Percentiles rank a stretch among this genome's conserved stretches.
These are phyloP conservation scores for Podospora anserina DNA, from an alignment of 495 filamentous ascomycete species.

Conservation along the genomic window DNA sequence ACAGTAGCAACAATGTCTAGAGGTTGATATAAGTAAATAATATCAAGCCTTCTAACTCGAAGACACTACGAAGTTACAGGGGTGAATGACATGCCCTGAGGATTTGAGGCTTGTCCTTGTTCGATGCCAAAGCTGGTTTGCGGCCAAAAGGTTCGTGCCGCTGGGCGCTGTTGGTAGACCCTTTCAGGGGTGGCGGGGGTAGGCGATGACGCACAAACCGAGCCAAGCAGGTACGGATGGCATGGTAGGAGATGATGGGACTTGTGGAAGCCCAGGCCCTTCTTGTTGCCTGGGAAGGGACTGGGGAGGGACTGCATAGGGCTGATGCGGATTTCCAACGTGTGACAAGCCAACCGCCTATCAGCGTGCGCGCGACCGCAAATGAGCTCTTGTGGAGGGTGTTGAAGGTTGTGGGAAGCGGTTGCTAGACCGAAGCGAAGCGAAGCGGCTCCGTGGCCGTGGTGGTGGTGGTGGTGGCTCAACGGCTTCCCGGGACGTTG, in stretches of 20 bases:
- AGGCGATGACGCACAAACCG: neutral
- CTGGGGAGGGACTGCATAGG: neutral
- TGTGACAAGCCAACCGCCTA: neutral
- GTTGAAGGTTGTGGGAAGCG: neutral
- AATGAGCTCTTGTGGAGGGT: neutral
- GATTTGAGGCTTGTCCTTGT: neutral
- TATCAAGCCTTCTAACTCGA: neutral
- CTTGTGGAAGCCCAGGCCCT: neutral
- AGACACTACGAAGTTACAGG: neutral
- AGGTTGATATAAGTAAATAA: neutral
- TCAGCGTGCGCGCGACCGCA: neutral
- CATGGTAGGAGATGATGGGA: neutral
- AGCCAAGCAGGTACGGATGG: neutral
- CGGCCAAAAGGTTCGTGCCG: neutral
- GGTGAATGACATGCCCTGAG: neutral
- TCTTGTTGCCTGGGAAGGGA: neutral
- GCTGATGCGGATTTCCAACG: neutral
- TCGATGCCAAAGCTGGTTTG: neutral
- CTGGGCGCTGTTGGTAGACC: neutral
- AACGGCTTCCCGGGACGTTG: neutral
- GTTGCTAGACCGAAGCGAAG: neutral
- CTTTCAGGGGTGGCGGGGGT: neutral
- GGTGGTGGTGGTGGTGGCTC: neutral
- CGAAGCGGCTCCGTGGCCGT: neutral
- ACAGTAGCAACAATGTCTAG: no score